Evolutionary conservation across 2,329 filamentous ascomycete genomes (phyloP).

Genomic region (Aspergillus viridinutans): DNA sequence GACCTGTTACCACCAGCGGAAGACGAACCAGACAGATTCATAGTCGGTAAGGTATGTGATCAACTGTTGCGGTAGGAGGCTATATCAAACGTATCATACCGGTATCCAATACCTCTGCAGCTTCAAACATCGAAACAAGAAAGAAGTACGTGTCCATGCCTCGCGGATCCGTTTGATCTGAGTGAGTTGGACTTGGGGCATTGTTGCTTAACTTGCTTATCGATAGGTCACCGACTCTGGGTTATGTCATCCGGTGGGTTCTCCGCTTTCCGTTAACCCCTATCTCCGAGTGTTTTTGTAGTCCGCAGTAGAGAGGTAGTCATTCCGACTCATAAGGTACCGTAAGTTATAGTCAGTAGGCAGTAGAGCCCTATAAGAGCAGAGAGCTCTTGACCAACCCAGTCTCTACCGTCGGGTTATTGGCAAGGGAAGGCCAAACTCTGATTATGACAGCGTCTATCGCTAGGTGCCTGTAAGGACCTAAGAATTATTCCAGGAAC

Average conservation of each 20-base stretch:
- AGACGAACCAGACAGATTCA: conserved; percentile 26
- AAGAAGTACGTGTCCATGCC: background rate
- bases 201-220: conserved; percentile 12
- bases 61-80: conserved; percentile 5
- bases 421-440: no score
- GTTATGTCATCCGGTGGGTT: conserved; percentile 4
- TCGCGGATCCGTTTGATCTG: background rate
- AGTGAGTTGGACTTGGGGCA: background rate
- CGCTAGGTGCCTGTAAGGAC: background rate
- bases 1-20: conserved; percentile 21
- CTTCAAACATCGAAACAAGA: background rate
- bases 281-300: conserved; percentile 10
- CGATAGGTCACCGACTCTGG: conserved; percentile 10
- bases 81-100: conserved; percentile 7
- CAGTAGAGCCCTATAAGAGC: no score
- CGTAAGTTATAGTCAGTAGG: no score
- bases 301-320: no score
- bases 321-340: no score
- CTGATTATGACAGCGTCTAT: background rate
- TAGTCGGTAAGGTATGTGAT: conserved; percentile 14
- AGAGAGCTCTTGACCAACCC: background rate
- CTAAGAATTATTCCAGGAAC: no score
- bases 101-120: background rate
- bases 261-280: conserved; percentile 18
- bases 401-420: background rate